phyloP scores from a whole-genome alignment of 768 basidiomycete genomes.

The Scleroderma bovista region DNA sequence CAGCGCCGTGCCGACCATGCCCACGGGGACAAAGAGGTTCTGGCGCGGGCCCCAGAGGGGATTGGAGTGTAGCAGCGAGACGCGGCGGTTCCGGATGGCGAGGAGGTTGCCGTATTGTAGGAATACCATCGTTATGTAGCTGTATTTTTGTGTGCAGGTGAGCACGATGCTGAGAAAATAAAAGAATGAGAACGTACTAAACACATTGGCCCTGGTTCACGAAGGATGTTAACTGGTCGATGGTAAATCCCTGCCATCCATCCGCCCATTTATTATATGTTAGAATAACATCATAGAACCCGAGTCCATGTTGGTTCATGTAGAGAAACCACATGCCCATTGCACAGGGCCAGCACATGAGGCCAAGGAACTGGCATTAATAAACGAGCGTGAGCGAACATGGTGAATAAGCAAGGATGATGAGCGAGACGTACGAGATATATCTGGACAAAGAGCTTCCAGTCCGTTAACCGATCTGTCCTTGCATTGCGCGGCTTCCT shows the following conservation, averaged over 20 bases:
- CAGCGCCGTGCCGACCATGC: conserved; percentile 37
- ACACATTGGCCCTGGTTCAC: conserved; percentile 41
- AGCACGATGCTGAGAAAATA: too few species aligned
- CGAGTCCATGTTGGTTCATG: conserved; percentile 34
- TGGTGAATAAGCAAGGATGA: too few species aligned
- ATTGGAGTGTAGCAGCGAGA: conserved; percentile 39
- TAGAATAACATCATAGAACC: conserved; percentile 34
- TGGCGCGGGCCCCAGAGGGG: conserved; percentile 42
- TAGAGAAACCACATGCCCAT: conserved; percentile 39
- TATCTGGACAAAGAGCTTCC: conserved; percentile 44
- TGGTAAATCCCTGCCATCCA: conserved; percentile 31
- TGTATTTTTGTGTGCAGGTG: too few species aligned
- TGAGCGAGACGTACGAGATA: conserved; percentile 29
- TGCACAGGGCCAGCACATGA: conserved; percentile 43
- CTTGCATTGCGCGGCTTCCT: conserved; percentile 46
- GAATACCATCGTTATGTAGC: conserved; percentile 45
- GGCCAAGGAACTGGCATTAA: conserved; percentile 33
- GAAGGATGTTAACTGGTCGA: conserved; percentile 27
- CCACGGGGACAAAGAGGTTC: conserved; percentile 34
- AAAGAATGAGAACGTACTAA: too few species aligned
- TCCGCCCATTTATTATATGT: conserved; percentile 36
- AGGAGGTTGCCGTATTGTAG: conserved; percentile 40
- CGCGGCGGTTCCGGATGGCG: conserved; percentile 39
- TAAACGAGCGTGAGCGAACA: not conserved
- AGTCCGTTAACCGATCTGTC: conserved; percentile 45